Conservation (phyloP, 2,329 filamentous ascomycete genomes). For the Penicillium brasilianum region DNA sequence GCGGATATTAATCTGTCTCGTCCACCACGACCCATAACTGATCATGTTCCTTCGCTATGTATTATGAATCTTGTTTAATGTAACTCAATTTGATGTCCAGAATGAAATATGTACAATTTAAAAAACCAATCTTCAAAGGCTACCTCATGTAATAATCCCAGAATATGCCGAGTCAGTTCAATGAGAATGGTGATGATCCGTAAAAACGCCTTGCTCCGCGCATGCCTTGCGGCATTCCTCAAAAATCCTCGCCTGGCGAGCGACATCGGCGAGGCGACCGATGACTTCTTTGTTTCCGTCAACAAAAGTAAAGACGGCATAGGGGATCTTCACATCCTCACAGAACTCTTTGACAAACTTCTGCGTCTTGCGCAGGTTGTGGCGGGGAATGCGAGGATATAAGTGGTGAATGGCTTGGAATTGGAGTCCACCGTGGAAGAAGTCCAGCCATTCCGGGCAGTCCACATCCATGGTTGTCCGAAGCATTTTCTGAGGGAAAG, state of each 20-base stretch:
- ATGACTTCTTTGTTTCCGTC: slow-evolving; percentile 83
- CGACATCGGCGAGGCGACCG: slow-evolving; percentile 75
- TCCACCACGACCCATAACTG: neutral
- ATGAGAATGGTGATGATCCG: slow-evolving; percentile 29
- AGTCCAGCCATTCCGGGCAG: slow-evolving; percentile 85
- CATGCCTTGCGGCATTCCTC: slow-evolving; percentile 70
- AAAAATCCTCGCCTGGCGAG: slow-evolving; percentile 76
- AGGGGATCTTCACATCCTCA: slow-evolving; percentile 79
- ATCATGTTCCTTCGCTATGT: neutral
- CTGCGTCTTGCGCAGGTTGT: slow-evolving; percentile 79
- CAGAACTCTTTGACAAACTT: slow-evolving; percentile 81
- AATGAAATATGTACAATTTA: neutral
- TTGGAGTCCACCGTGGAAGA: slow-evolving; percentile 85
- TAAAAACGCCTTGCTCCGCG: slow-evolving; percentile 38
- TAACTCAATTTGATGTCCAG: neutral
- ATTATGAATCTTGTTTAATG: neutral
- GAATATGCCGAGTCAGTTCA: neutral
- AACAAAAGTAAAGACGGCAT: slow-evolving; percentile 85
- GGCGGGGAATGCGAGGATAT: slow-evolving; percentile 80
- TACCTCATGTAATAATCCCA: neutral
- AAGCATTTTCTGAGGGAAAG: slow-evolving; percentile 87
- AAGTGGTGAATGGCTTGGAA: slow-evolving; percentile 90
- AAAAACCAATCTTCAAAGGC: neutral
- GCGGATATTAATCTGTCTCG: slow-evolving; percentile 8
- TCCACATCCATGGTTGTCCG: slow-evolving; percentile 94